Evolutionary conservation across 2,329 filamentous ascomycete species (phyloP), one percentile per base, ranked within the genome.

Genomic region (Cladosporium halotolerans): DNA sequence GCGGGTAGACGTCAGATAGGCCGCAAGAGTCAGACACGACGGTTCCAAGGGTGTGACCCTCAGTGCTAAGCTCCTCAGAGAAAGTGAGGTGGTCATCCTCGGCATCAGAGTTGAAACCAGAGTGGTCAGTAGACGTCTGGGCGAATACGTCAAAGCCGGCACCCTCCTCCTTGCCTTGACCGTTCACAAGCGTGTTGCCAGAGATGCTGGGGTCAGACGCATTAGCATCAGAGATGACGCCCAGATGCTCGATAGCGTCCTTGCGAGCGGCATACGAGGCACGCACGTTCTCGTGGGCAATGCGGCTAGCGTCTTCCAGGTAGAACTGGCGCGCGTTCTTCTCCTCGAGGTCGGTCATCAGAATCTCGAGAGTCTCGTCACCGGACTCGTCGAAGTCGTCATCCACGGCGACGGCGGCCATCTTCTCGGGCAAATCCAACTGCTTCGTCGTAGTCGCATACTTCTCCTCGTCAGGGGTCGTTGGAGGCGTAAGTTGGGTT

Each of bases 1-100:
- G 84, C 4, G 93, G 87, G 65, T 97, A 99, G 57, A 99, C 84
- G 57, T 90, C 85, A 14, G 90, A 86, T 45, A 99, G 80, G 47
- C 93, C 93, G 70, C 89, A 97, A 56, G 80, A 79, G 63, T 97
- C 88, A 13, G 92, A 93, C 44, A 99, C 90, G 40, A 96, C 85
- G 3, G 89, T 93, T 45, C 93, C 93, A 43, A 99, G 79, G 13
- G 90, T 86, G 67, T 99, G 93, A 19, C 93, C 93, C 72, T 99
- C 92, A 4, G 91, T 96, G 56, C 88, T 91, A 63, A 95, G 72
- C 63, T 89, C 86, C 57, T 90, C 83, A 1, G 82, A 83, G 63
- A 86, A 79, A 3, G 74, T 75, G 9, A 76, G 66, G 46, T 76
- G 70, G 31, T 67, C 62, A 34, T 83, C 81, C 45, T 84, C 77